Base-by-base conservation (phyloP, 192 early-diverging fungal genomes). In the Phycomyces blakesleeanus region DNA sequence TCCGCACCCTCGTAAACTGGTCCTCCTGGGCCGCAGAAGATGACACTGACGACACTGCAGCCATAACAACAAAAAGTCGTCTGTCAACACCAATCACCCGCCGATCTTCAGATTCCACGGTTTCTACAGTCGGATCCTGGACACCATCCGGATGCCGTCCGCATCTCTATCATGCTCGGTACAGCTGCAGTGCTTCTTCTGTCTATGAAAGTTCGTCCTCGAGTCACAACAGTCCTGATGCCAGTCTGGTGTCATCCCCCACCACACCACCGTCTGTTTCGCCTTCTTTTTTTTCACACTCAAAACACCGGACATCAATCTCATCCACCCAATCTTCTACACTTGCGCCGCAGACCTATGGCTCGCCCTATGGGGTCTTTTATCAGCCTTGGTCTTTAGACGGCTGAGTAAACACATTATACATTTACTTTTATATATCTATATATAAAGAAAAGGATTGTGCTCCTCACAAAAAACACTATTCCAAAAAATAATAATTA, bases 21-120 rank as follows among this genome's bases (percentile, higher is more conserved):
- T 57, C 67, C 37, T 44, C 53, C 9, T 69, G 67, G 67, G 55
- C 54, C 12, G 55, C 39, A 40, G 55, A 62, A n/a, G 64, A 66
- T 9, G 55, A 42, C 25, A 25, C 49, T 16, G n/a, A 16, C 9
- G 49, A 52, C 60, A 6, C 40, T 41, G 8, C 40, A 41, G 8
- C 60, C 1, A 21, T 11, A 51, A 50, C 51, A 41, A 41, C 40
- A 41, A 41, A 14, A 38, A 8, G 34, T 34, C 29, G 29, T 7
- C 29, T 34, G 29, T 5, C 29, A n/a, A 34, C 29, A 34, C 29
- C 29, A 34, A 34, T 34, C 29, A 34, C 7, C 29, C 29, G 29
- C 7, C 2, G 29, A 34, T 34, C 29, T 34, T 34, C 29, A 34
- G 29, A 34, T 34, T 34, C 29, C 29, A 34, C n/a, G n/a, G 7